These are phyloP conservation scores for Cutaneotrichosporon sp. DNA, from an alignment of 1,284 basidiomycete genomes.

Conservation along the genomic window DNA sequence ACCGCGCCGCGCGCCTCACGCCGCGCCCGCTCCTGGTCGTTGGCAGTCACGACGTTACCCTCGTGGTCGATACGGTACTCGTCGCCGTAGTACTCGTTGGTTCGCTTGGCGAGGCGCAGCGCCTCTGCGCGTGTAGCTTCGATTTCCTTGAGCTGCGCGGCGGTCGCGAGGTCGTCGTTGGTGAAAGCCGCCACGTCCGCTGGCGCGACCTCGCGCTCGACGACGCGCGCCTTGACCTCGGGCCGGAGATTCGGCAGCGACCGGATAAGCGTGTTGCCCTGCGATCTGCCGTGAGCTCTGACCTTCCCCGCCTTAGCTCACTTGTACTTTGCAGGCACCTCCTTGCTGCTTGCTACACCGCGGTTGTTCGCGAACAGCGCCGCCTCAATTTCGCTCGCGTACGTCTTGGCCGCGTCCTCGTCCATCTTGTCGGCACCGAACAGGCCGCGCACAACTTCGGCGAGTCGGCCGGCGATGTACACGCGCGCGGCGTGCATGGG, in stretches of 20 bases:
- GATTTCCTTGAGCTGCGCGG: slow-evolving; percentile 32
- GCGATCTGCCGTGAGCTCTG: slow-evolving; percentile 26
- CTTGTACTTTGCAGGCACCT: slow-evolving; percentile 40
- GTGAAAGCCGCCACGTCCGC: slow-evolving; percentile 32
- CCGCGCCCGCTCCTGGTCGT: slow-evolving; percentile 2
- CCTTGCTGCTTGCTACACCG: slow-evolving; percentile 35
- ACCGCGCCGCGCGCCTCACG: too few species aligned
- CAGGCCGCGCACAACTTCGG: slow-evolving; percentile 18
- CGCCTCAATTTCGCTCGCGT: slow-evolving; percentile 29
- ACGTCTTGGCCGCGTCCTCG: slow-evolving; percentile 18
- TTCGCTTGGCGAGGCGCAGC: slow-evolving; percentile 34
- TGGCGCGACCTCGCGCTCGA: slow-evolving; percentile 18
- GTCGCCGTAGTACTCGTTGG: slow-evolving; percentile 20
- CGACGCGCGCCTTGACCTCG: slow-evolving; percentile 23
- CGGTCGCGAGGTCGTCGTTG: slow-evolving; percentile 35
- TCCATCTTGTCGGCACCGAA: slow-evolving; percentile 24
- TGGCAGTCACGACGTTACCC: slow-evolving; percentile 30
- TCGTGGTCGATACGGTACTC: slow-evolving; percentile 35
- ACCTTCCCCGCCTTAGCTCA: slow-evolving; percentile 25
- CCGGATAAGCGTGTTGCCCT: slow-evolving; percentile 36
- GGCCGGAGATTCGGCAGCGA: slow-evolving; percentile 30
- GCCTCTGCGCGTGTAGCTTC: slow-evolving; percentile 28
- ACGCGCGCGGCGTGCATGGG: slow-evolving; percentile 26
- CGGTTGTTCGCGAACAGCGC: slow-evolving; percentile 33
- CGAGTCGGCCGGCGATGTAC: slow-evolving; percentile 34